phyloP scores from a whole-genome alignment of 2,329 filamentous ascomycete species.

The Neophaeococcomyces aloes region DNA sequence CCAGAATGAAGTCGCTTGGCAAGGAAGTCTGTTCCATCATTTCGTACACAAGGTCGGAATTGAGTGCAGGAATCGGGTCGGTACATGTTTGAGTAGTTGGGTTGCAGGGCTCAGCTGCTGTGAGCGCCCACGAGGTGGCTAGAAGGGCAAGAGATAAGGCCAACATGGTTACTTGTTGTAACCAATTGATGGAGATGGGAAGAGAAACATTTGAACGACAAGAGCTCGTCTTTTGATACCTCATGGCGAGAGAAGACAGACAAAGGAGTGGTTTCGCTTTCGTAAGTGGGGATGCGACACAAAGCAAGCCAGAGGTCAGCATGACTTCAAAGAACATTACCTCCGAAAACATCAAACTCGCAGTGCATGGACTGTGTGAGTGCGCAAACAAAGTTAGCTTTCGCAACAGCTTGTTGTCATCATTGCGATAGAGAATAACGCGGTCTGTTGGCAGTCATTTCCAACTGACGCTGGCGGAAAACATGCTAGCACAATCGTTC shows the following conservation, averaged over 20 bases:
- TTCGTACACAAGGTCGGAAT: conserved; percentile 55
- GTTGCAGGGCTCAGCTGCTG: conserved; percentile 7
- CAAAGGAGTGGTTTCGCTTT: neutral
- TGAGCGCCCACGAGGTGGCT: conserved; percentile 4
- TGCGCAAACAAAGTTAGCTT: too few species aligned
- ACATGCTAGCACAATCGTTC: too few species aligned
- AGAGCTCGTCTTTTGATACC: neutral
- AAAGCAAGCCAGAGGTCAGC: neutral
- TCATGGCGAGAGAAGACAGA: neutral
- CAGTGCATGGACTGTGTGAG: too few species aligned
- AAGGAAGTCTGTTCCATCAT: conserved; percentile 63
- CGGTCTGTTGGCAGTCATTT: too few species aligned
- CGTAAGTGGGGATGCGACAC: neutral
- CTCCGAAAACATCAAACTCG: too few species aligned
- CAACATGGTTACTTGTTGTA: neutral
- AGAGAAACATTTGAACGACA: neutral
- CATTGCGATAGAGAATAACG: too few species aligned
- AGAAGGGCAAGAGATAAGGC: conserved; percentile 5
- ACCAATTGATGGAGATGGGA: neutral
- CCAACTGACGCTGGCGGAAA: too few species aligned
- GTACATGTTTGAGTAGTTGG: conserved; percentile 44
- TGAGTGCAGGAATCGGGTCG: conserved; percentile 61
- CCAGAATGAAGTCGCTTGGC: conserved; percentile 56
- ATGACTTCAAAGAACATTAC: neutral
- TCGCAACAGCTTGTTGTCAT: too few species aligned